Evolutionary conservation across 2,329 filamentous ascomycete species (phyloP).

Genomic region (Penicillium thymicola): DNA sequence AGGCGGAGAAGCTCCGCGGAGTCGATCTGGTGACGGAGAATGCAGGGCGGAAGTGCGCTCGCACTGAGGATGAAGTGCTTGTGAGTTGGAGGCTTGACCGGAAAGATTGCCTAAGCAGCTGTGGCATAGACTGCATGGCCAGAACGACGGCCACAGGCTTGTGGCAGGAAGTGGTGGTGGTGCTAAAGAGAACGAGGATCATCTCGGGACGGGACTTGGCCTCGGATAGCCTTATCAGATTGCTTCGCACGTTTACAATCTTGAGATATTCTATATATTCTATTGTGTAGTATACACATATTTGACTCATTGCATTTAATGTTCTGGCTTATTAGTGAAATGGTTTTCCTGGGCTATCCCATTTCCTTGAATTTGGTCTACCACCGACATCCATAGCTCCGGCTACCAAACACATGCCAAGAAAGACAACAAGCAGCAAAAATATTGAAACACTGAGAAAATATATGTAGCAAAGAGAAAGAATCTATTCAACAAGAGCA

Average conservation of each 20-base stretch:
- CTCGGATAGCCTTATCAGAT: slow-evolving; percentile 23
- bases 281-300: background rate
- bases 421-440: background rate
- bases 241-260: background rate
- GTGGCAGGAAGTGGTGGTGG: slow-evolving; percentile 14
- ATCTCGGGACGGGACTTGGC: slow-evolving; percentile 16
- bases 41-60: slow-evolving; percentile 22
- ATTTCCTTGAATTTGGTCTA: background rate
- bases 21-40: slow-evolving; percentile 20
- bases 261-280: background rate
- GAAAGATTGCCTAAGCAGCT: slow-evolving; percentile 39
- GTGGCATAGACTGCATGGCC: slow-evolving; percentile 43
- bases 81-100: slow-evolving; percentile 27
- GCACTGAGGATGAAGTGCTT: slow-evolving; percentile 22
- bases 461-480: background rate
- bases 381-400: background rate
- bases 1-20: slow-evolving; percentile 38
- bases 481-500: background rate
- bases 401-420: background rate
- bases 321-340: background rate
- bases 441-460: background rate
- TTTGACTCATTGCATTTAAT: background rate
- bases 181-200: slow-evolving; percentile 16
- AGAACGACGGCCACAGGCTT: slow-evolving; percentile 20
- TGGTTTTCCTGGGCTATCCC: background rate